phyloP scores from a whole-genome alignment of 148 eudicot species.

The Silene conica region DNA sequence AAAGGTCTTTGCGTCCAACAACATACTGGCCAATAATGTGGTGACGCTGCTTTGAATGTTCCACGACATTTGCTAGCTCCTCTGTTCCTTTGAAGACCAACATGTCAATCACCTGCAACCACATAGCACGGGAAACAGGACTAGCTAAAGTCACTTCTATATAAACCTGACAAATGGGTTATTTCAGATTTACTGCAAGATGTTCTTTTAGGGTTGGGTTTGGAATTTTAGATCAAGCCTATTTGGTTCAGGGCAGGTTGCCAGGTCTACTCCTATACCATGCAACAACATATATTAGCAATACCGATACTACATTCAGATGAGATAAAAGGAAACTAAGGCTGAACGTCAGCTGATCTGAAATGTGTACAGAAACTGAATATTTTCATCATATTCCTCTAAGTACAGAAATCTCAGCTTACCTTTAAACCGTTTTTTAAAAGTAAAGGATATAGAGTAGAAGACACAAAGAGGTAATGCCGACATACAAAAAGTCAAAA shows the following conservation, averaged over 20 bases:
- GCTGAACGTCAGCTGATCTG: not conserved
- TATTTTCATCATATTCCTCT: not conserved
- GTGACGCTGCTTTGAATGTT: slow-evolving; percentile 93
- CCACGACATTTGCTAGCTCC: slow-evolving; percentile 68
- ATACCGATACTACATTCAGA: not conserved
- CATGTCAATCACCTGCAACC: slow-evolving; percentile 83
- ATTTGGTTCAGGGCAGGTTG: not conserved
- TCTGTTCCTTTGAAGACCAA: slow-evolving; percentile 78
- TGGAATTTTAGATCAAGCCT: not conserved
- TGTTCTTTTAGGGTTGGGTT: not conserved
- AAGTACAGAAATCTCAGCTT: no score
- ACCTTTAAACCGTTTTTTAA: no score
- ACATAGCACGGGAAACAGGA: not conserved
- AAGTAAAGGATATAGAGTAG: no score
- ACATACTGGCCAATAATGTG: slow-evolving; percentile 92
- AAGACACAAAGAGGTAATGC: no score
- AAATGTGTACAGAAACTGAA: not conserved
- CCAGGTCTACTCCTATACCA: not conserved
- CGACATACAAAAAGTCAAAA: no score
- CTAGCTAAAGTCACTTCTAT: not conserved
- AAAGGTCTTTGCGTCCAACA: slow-evolving; percentile 50
- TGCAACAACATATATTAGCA: not conserved
- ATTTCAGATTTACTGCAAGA: not conserved
- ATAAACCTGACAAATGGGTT: not conserved
- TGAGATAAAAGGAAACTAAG: not conserved